These are phyloP conservation scores for Parathielavia hyrcaniae DNA, from an alignment of 495 filamentous ascomycete species.

Conservation along the genomic window DNA sequence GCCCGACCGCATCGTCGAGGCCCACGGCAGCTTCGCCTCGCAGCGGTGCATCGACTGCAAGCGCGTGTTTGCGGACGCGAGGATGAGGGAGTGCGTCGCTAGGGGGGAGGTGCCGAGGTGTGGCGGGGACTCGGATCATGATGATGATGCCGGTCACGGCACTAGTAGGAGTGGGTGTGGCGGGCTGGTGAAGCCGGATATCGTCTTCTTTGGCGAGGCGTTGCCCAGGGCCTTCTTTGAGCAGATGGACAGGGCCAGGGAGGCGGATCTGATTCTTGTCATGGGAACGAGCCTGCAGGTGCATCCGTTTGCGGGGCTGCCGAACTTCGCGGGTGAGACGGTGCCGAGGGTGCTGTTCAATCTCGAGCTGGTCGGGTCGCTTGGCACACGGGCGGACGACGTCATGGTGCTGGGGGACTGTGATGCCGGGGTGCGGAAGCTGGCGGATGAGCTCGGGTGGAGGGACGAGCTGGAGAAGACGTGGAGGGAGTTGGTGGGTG, in stretches of 20 bases:
- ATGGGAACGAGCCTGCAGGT: constrained; percentile 90
- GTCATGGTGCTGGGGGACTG: constrained; percentile 47
- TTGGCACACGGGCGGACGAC: constrained; percentile 54
- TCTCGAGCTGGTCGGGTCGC: constrained; percentile 69
- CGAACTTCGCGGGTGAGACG: constrained; percentile 51
- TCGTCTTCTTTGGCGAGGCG: constrained; percentile 84
- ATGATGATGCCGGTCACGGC: no score
- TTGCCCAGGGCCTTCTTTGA: constrained; percentile 65
- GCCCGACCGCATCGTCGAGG: constrained; percentile 75
- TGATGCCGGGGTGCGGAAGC: constrained; percentile 73
- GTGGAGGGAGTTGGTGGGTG: constrained; percentile 40
- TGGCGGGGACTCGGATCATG: constrained; percentile 8
- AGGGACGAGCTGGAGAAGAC: constrained; percentile 65
- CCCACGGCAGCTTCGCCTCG: constrained; percentile 87
- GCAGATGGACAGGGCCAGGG: constrained; percentile 47
- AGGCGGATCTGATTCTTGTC: constrained; percentile 77
- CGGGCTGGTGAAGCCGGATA: constrained; percentile 90
- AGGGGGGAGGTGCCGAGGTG: constrained; percentile 64
- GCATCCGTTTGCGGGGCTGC: constrained; percentile 82
- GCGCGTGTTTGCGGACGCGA: constrained; percentile 57
- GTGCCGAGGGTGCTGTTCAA: constrained; percentile 82
- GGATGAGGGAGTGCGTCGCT: constrained; percentile 63
- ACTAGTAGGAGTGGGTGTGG: constrained; percentile 58
- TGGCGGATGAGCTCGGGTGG: constrained; percentile 83
- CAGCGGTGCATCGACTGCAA: constrained; percentile 90